A percentile compares a stretch with the other conserved stretches of the same genome.
Conservation (phyloP, 768 basidiomycete genomes). For the Collybiopsis luxurians region DNA sequence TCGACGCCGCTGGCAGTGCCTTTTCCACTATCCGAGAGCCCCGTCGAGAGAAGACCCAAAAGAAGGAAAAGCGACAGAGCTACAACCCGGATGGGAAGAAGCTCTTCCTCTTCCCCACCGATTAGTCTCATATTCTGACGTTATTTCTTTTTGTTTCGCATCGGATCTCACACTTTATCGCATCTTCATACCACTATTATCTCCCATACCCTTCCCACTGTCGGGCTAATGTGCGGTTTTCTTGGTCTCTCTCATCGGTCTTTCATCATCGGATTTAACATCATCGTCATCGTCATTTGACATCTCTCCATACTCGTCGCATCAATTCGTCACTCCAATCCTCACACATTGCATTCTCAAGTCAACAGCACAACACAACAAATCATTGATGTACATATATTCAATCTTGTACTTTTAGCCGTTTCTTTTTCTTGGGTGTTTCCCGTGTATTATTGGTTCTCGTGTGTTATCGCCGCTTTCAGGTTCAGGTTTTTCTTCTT, state of each 20-base stretch:
- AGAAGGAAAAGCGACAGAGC: conserved; percentile 1
- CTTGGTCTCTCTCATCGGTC: not conserved
- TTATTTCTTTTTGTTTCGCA: not conserved
- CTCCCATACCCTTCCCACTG: not conserved
- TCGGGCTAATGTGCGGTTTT: not conserved
- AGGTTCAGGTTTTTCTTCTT: not conserved
- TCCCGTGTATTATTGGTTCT: not conserved
- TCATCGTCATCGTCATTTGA: not conserved
- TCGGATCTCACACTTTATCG: not conserved
- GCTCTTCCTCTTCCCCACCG: conserved; percentile 62
- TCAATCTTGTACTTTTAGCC: conserved; percentile 1
- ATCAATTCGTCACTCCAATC: not conserved
- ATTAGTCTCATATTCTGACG: not conserved
- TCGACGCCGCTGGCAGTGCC: not conserved
- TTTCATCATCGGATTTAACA: not conserved
- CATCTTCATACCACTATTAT: not conserved
- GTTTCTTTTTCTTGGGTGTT: not conserved
- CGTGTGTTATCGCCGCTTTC: not conserved
- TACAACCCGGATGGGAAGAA: conserved; percentile 38
- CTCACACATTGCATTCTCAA: not conserved
- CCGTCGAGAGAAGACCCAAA: conserved; percentile 47
- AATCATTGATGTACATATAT: conserved; percentile 5
- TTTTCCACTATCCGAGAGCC: not conserved
- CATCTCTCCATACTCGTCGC: conserved; percentile 3
- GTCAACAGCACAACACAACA: not conserved